Base-by-base conservation (phyloP, 495 filamentous ascomycete genomes). In the Podospora comata region DNA sequence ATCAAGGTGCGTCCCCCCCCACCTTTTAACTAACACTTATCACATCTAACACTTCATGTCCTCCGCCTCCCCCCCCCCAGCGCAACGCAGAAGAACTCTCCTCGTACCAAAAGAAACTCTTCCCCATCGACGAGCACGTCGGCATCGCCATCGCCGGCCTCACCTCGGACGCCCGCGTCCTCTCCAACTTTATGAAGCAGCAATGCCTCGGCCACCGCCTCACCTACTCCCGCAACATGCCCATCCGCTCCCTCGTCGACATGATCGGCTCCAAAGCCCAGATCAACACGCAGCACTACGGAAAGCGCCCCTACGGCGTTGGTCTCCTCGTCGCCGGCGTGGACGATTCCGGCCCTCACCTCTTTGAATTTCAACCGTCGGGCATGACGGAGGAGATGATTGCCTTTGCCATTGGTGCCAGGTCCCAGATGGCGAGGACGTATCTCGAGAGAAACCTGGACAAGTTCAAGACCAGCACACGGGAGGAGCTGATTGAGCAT, bases 111-210 rank as follows among this genome's bases (percentile, higher is more conserved):
- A 97, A 97, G 86, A 99, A 99, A 85, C 88, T 99, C 76, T 97
- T 99, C 82, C 89, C 87, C 75, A 91, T 99, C 82, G 95, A 99
- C 81, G 89, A 91, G 73, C 96, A 99, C 82, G 90, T 95, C 75
- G 95, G 93, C 72, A 87, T 98, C 77, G 92, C 94, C 73, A 94
- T 99, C 77, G 95, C 95, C 74, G 95, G 95, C 69, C 92, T 99
- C 67, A 94, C 96, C 65, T 97, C 95, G 70, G 95, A 99, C 82
- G 96, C 95, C 78, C 94, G 95, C 73, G 95, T 99, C 75, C 93
- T 99, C 74, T 97, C 94, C 84, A 98, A 98, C 87, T 98, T 97
- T 86, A 97, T 99, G 95, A 97, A 97, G 84, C 92, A 96, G 81
- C 95, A 98, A 82, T 96, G 91, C 63, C 92, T 99, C 73, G 91